Conservation (phyloP, 331 rosid species). For the Arachis monticola region DNA sequence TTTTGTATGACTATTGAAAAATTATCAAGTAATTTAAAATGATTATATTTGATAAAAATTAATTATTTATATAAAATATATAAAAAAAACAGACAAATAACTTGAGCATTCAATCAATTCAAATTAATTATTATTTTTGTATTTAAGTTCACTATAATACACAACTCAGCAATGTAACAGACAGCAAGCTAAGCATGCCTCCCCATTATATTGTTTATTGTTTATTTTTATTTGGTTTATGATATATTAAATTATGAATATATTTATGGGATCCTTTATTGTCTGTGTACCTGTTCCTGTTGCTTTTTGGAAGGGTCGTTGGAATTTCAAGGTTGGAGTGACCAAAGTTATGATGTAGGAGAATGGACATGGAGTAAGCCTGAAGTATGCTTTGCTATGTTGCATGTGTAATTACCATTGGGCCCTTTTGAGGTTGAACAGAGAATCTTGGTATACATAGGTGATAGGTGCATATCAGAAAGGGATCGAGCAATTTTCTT, state of each 20-base stretch:
- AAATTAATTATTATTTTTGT: not conserved
- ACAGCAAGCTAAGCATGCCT: slow-evolving; percentile 29
- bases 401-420: slow-evolving; percentile 25
- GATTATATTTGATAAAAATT: too few species aligned
- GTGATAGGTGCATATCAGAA: not conserved
- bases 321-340: slow-evolving; percentile 36
- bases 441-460: slow-evolving; percentile 11
- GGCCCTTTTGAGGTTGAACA: slow-evolving; percentile 22
- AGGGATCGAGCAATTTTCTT: slow-evolving; percentile 1
- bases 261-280: slow-evolving; percentile 38
- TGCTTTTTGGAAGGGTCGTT: slow-evolving; percentile 25
- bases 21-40: too few species aligned
- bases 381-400: slow-evolving; percentile 12
- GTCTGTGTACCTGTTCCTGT: slow-evolving; percentile 23
- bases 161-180: slow-evolving; percentile 52
- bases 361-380: slow-evolving; percentile 15
- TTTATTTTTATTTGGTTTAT: not conserved
- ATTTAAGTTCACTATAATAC: not conserved
- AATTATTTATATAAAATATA: not conserved
- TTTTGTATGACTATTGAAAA: too few species aligned
- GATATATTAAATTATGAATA: not conserved
- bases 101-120: too few species aligned
- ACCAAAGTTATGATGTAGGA: slow-evolving; percentile 37
- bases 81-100: too few species aligned
- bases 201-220: slow-evolving; percentile 3